phyloP scores from a whole-genome alignment of 2,329 filamentous ascomycete genomes.

The Nannizzia gypsea region DNA sequence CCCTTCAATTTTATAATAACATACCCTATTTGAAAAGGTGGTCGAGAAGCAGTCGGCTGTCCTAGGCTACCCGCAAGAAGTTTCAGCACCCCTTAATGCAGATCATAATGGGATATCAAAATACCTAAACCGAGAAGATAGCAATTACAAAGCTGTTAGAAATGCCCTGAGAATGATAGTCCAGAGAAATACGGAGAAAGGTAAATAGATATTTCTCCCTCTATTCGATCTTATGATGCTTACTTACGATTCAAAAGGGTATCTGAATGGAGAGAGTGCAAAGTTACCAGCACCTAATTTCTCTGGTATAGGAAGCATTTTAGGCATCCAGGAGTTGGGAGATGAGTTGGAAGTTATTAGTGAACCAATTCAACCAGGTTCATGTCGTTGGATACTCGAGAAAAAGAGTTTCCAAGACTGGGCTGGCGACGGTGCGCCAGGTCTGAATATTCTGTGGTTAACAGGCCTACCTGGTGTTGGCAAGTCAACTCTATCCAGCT shows the following conservation, averaged over 20 bases:
- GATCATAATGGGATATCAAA: neutral
- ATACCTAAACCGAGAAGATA: constrained; percentile 13
- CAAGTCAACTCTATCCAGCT: constrained; percentile 11
- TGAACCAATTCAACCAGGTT: neutral
- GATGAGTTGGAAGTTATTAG: neutral
- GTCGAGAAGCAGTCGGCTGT: too few species aligned
- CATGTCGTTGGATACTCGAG: neutral
- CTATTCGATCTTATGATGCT: too few species aligned
- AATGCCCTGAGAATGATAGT: too few species aligned
- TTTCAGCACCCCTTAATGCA: neutral
- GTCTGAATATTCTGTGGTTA: constrained; percentile 8
- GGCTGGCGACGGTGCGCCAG: neutral
- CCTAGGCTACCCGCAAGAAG: neutral
- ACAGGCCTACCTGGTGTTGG: constrained; percentile 10
- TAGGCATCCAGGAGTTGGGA: neutral
- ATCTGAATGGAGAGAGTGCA: too few species aligned
- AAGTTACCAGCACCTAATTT: too few species aligned
- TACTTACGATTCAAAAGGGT: too few species aligned
- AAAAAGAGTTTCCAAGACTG: neutral
- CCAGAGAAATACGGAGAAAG: too few species aligned
- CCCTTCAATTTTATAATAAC: neutral
- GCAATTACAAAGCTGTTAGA: constrained; percentile 20
- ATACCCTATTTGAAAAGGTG: neutral
- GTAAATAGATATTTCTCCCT: too few species aligned
- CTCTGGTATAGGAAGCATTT: neutral